Percentiles rank a stretch among this genome's conserved stretches.
These are phyloP conservation scores for Leccinum truebloodii DNA, from an alignment of 768 basidiomycete genomes.

Conservation along the genomic window DNA sequence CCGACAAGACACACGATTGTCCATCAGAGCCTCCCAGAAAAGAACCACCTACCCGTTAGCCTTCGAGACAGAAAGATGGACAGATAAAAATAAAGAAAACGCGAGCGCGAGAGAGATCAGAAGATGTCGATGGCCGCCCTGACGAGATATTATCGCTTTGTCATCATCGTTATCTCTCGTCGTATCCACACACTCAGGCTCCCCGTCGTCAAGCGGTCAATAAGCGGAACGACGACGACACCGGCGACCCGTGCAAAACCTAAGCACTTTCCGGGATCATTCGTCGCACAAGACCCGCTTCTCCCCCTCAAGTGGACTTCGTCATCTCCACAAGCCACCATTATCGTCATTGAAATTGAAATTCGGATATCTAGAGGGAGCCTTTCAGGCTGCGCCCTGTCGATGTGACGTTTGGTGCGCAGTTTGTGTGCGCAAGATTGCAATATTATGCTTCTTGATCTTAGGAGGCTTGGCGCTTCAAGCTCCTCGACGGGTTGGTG, in stretches of 20 bases:
- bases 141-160: background rate
- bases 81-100: background rate
- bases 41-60: background rate
- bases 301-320: background rate
- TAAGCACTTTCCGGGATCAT: background rate
- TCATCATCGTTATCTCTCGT: background rate
- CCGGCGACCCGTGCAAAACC: background rate
- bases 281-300: background rate
- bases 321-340: background rate
- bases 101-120: background rate
- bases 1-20: background rate
- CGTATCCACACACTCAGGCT: background rate
- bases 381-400: background rate
- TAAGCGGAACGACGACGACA: background rate
- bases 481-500: background rate
- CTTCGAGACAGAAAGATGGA: background rate
- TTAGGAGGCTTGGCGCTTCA: background rate
- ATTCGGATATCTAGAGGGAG: background rate
- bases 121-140: background rate
- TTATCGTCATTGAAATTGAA: constrained; percentile 2
- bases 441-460: background rate
- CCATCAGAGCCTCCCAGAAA: background rate
- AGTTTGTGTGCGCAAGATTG: background rate
- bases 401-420: background rate
- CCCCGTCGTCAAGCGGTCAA: background rate